These are phyloP conservation scores for Micractinium conductrix DNA, from an alignment of 139 green algal genomes.

Conservation along the genomic window DNA sequence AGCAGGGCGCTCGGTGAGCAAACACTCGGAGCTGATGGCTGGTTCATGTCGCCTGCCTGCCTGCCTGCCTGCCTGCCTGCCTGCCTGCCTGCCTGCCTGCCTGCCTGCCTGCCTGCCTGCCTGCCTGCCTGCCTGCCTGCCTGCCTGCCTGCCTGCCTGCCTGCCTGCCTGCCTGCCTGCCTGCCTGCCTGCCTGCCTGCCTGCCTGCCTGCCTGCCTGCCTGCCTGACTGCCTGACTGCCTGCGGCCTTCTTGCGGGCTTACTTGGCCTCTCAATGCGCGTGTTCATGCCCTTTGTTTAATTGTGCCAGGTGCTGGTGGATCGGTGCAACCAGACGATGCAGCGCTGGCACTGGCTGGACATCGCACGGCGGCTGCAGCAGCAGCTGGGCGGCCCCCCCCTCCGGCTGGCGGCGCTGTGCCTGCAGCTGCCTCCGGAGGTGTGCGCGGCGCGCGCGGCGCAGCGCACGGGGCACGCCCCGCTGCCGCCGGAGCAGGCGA, in stretches of 20 bases:
- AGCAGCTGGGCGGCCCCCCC: background rate
- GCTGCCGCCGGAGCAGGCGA: background rate
- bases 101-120: no score
- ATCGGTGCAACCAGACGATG: constrained; percentile 14
- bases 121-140: no score
- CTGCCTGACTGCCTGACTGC: no score
- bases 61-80: no score
- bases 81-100: no score
- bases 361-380: background rate
- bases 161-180: no score
- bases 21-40: no score
- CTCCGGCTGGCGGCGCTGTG: background rate
- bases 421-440: background rate
- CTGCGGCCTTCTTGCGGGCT: no score
- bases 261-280: background rate
- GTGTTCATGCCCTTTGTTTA: background rate
- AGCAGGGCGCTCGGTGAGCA: background rate
- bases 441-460: background rate
- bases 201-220: no score
- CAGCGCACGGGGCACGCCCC: constrained; percentile 10
- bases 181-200: no score
- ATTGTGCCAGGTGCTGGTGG: background rate
- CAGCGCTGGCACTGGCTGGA: constrained; percentile 7
- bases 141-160: no score
- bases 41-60: no score